Evolutionary conservation across 495 filamentous ascomycete genomes (phyloP).

Genomic region (Neurospora sp.): DNA sequence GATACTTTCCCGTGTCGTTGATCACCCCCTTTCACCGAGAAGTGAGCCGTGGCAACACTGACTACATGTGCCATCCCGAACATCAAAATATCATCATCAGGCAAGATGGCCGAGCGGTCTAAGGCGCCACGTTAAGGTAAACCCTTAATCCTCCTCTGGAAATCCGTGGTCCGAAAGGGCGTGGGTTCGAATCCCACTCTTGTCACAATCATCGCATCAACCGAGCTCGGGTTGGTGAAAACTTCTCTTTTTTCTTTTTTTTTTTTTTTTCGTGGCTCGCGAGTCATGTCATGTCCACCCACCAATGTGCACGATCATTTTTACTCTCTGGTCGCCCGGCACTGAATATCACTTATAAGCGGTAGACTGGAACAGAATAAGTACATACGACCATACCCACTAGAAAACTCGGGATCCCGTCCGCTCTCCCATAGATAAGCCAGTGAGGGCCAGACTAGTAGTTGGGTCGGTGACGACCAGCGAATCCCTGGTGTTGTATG

Average conservation of each 20-base stretch:
- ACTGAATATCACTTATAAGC: too few relatives aligned
- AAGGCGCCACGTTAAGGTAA: not conserved
- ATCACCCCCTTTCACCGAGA: not conserved
- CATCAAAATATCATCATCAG: not conserved
- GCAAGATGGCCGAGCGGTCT: not conserved
- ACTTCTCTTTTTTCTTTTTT: too few relatives aligned
- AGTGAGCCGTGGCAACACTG: not conserved
- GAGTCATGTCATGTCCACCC: too few relatives aligned
- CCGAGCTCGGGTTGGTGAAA: too few relatives aligned
- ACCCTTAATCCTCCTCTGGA: not conserved
- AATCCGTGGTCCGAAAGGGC: conserved; percentile 24
- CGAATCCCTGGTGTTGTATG: conserved; percentile 38
- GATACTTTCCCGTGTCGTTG: not conserved
- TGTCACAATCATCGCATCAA: conserved; percentile 3
- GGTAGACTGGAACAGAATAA: too few relatives aligned
- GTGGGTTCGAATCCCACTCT: conserved; percentile 30
- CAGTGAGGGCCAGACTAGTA: conserved; percentile 24
- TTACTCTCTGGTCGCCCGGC: too few relatives aligned
- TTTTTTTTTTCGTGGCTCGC: too few relatives aligned
- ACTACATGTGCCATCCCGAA: not conserved
- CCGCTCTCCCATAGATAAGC: conserved; percentile 23
- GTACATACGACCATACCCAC: conserved; percentile 36
- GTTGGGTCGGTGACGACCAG: conserved; percentile 33
- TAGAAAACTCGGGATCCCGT: conserved; percentile 39
- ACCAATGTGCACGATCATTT: too few relatives aligned